Evolutionary conservation across 2,329 filamentous ascomycete species (phyloP), one percentile per base, ranked within the genome.

Genomic region (Alternaria burnsii): DNA sequence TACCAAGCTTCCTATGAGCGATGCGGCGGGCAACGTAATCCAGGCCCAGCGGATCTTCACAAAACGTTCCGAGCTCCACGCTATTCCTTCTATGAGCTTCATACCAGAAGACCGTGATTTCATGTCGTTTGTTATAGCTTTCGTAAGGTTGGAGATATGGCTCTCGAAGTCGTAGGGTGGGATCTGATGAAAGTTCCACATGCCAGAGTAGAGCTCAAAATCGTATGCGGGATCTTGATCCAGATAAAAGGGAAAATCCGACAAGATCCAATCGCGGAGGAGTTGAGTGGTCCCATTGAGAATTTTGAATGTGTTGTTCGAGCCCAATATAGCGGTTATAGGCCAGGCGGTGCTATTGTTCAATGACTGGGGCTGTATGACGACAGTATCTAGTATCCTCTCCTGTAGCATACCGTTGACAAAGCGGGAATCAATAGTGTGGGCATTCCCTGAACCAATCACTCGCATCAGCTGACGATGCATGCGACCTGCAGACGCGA

Each of bases 1-100:
- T 10, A 63, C 34, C 3, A 69, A 44, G 28, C 51, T 63, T 14
- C 53, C 48, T 1, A 66, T 4, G 1, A 69, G 52, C 26, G 67
- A 53, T 3, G 34, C 6, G 10, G 42, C 62, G 2, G 66, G 68
- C 24, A 71, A 24, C 12, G 63, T 52, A 9, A 71, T 56, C 66
- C 68, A 68, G 1, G 34, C 57, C 65, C 66, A 69, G 36, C 60
- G 48, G 18, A 63, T 65, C 18, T 56, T 0, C 4, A 69, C 65
- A 46, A 58, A 66, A 9, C 43, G 42, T 47, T 71, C 62, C 4
- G 32, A 10, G 14, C 16, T 48, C 64, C 62, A 71, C 16, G 66
- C 65, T n/a, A 16, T 55, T n/a, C 66, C 68, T n/a, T 20, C 26
- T 16, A 55, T 26, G 6, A 30, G 43, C 10, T 61, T 53, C 9